Evolutionary conservation across 2,329 filamentous ascomycete genomes (phyloP).

Genomic region (Claviceps africana): DNA sequence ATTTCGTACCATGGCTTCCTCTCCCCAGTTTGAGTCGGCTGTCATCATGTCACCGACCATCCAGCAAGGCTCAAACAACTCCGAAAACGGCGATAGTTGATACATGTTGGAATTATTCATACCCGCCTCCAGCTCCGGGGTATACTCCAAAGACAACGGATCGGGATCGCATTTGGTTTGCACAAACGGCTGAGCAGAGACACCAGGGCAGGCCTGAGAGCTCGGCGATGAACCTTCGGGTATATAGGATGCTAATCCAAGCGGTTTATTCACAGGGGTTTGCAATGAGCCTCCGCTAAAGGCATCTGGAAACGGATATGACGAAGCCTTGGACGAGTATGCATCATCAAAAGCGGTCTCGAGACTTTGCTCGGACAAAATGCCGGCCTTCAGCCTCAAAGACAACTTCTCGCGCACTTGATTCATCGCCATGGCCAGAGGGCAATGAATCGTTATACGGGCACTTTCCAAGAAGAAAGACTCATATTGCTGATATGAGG

Average conservation of each 20-base stretch:
- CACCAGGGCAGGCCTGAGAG: neutral
- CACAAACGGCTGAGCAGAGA: neutral
- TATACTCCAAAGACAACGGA: neutral
- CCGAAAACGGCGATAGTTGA: neutral
- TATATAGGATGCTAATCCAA: neutral
- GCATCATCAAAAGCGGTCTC: neutral
- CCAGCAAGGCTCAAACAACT: neutral
- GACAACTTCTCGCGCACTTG: neutral
- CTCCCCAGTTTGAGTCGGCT: neutral
- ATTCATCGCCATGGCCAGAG: neutral
- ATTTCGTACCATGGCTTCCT: neutral
- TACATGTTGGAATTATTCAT: neutral
- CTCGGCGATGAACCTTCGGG: neutral
- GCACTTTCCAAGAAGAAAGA: neutral
- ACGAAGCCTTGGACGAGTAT: neutral
- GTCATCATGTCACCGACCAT: neutral
- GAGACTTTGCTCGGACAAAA: neutral
- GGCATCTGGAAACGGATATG: neutral
- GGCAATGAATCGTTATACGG: neutral
- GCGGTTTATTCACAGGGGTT: neutral
- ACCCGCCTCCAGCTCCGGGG: neutral
- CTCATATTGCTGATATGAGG: constrained; percentile 5
- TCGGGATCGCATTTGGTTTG: neutral
- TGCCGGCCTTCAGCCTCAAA: neutral
- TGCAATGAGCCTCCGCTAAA: neutral